Conservation (phyloP, 1,139 yeast species). For the Diutina siamensis region DNA sequence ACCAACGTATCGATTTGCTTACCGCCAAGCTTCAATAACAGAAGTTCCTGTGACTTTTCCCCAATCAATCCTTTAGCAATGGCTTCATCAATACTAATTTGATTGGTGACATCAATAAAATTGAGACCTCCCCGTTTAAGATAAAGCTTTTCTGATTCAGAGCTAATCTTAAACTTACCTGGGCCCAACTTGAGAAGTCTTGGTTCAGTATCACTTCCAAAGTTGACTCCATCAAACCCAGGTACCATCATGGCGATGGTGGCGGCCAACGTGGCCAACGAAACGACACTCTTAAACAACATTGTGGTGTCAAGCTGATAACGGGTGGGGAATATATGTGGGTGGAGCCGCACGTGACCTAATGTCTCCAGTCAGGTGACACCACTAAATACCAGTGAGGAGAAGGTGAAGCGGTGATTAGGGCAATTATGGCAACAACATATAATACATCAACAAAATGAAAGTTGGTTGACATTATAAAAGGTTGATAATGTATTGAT, state of each 20-base stretch:
- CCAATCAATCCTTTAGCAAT: slow-evolving; percentile 19
- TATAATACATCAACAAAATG: no score
- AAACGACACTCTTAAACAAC: not conserved
- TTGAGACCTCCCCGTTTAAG: slow-evolving; percentile 42
- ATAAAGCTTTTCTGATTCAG: slow-evolving; percentile 45
- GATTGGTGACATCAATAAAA: slow-evolving; percentile 63
- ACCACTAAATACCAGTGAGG: no score
- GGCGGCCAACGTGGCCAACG: not conserved
- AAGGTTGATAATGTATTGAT: no score
- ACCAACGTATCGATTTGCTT: slow-evolving; percentile 21
- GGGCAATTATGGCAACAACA: no score
- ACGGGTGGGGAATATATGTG: not conserved
- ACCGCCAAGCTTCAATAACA: slow-evolving; percentile 17
- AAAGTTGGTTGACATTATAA: no score
- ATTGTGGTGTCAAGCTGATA: not conserved
- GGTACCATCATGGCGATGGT: not conserved
- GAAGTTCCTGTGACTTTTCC: slow-evolving; percentile 7
- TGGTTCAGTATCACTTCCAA: not conserved
- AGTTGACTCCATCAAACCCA: not conserved
- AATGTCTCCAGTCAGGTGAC: no score
- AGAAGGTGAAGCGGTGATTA: no score
- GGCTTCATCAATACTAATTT: slow-evolving; percentile 24
- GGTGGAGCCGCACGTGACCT: not conserved
- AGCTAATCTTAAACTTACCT: slow-evolving; percentile 26
- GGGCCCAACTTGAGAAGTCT: slow-evolving; percentile 30